Base-by-base conservation (phyloP, 805 yeast genomes). In the Candida maris region DNA sequence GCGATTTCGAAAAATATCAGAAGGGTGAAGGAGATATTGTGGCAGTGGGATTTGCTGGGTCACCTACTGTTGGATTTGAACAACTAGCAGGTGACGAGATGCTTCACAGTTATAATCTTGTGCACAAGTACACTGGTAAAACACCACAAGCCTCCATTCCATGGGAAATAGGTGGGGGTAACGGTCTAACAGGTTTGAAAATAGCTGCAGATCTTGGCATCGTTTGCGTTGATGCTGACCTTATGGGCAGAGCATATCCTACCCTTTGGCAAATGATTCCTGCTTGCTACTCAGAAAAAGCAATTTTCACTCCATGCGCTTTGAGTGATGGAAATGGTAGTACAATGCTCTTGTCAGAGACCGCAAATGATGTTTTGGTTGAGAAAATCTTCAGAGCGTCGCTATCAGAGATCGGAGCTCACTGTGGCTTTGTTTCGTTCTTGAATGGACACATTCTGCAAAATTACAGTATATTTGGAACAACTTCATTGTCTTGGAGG, bases 171-270 rank as follows among this genome's bases (percentile, higher is more conserved):
- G 72, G 72, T 23, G 71, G 71, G 29, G 67, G 63, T 22, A 67
- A 67, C 45, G 72, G 71, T 2, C 41, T 62, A 16, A 52, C 54
- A 33, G 60, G 56, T 3, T 46, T 61, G 29, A 38, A 55, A 17
- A 27, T 46, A 12, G 46, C 42, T n/a, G 38, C 54, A 4, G 44
- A 48, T 14, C 32, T 50, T 4, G 39, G 43, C 4, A 22, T 46
- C 20, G 44, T 48, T 12, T 54, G 59, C 25, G 38, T 68, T 27
- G 74, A 69, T 51, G 56, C 60, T 22, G 75, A 69, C 41, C 44
- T 67, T 34, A 69, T 68, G 75, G 74, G 74, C 7, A 56, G 74
- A 44, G 74, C 73, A n/a, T 64, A 66, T 45, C 71, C 73, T 10
- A 62, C 68, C 3, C 57, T 52, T 23, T 63, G 61, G 52, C 73